phyloP scores from a whole-genome alignment of 495 filamentous ascomycete species.

The Opeltia flavorubescens region DNA sequence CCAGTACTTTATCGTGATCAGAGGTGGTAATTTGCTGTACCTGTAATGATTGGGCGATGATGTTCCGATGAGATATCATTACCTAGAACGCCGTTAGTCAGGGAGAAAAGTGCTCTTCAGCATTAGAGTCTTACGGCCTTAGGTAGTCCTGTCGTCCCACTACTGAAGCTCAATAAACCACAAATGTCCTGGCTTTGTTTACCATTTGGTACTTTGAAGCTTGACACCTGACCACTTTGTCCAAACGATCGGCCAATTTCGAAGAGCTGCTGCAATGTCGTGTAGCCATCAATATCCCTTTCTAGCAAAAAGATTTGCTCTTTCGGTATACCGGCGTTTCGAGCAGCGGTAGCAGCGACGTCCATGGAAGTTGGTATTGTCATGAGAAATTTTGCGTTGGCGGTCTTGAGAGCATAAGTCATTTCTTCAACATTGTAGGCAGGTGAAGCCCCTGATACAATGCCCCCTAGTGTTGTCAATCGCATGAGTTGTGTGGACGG shows the following conservation, averaged over 20 bases:
- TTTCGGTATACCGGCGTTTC: conserved; percentile 34
- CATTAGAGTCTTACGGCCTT: conserved; percentile 27
- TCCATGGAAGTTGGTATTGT: conserved; percentile 34
- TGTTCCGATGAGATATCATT: conserved; percentile 50
- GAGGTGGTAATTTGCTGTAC: conserved; percentile 31
- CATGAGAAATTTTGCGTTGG: conserved; percentile 40
- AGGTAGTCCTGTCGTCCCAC: conserved; percentile 36
- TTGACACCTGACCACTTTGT: conserved; percentile 22
- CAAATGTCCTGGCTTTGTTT: conserved; percentile 41
- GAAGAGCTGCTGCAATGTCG: conserved; percentile 35
- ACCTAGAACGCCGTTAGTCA: conserved; percentile 16
- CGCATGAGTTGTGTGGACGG: neutral
- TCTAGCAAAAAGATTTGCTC: conserved; percentile 41
- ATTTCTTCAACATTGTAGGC: conserved; percentile 50
- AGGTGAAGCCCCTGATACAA: conserved; percentile 41
- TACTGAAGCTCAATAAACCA: conserved; percentile 42
- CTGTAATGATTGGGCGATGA: conserved; percentile 49
- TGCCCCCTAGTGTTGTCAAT: conserved; percentile 20
- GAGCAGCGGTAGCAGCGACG: conserved; percentile 36
- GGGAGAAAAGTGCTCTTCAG: neutral
- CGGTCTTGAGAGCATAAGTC: conserved; percentile 41
- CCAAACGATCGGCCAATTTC: conserved; percentile 26
- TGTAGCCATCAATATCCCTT: conserved; percentile 32
- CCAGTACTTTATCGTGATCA: conserved; percentile 34
- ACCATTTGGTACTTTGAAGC: conserved; percentile 29